A percentile compares a stretch with the other conserved stretches of the same genome.
These are phyloP conservation scores for Lepiota brunneoincarnata DNA, from an alignment of 768 basidiomycete genomes.

Conservation along the genomic window DNA sequence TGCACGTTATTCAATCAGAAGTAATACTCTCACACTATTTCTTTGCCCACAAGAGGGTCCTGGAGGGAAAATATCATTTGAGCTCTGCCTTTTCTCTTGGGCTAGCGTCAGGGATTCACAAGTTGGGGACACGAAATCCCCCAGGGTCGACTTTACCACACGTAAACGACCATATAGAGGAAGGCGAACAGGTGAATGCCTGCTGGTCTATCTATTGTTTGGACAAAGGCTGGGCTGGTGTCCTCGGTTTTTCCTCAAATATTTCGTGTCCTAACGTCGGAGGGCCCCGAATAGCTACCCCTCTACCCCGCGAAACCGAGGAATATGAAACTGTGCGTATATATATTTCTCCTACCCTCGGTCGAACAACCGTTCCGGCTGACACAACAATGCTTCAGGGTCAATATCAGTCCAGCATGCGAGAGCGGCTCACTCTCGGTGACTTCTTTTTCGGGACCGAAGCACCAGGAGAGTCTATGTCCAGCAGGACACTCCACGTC, in stretches of 20 bases:
- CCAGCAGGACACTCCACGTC: constrained; percentile 1
- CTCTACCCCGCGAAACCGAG: constrained; percentile 36
- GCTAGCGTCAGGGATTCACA: constrained; percentile 36
- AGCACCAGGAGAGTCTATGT: not conserved
- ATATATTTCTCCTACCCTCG: not conserved
- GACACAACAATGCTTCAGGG: not conserved
- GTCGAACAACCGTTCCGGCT: not conserved
- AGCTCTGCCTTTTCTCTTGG: constrained; percentile 32
- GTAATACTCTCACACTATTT: constrained; percentile 56
- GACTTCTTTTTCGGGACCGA: not conserved
- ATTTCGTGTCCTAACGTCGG: constrained; percentile 17
- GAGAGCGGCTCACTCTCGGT: not conserved
- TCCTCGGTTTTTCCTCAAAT: constrained; percentile 33
- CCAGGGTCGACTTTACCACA: constrained; percentile 30
- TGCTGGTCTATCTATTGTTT: constrained; percentile 33
- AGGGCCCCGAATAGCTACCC: constrained; percentile 28
- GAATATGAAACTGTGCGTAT: constrained; percentile 34
- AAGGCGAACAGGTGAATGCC: constrained; percentile 35
- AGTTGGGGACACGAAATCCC: constrained; percentile 20
- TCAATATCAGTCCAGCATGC: not conserved
- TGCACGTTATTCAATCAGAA: constrained; percentile 52
- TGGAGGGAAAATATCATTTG: constrained; percentile 45
- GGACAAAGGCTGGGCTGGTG: constrained; percentile 42
- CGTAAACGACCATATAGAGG: constrained; percentile 27
- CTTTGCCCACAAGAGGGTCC: constrained; percentile 44